phyloP scores from a whole-genome alignment of 1,284 basidiomycete species.

The Blastosporella zonata region DNA sequence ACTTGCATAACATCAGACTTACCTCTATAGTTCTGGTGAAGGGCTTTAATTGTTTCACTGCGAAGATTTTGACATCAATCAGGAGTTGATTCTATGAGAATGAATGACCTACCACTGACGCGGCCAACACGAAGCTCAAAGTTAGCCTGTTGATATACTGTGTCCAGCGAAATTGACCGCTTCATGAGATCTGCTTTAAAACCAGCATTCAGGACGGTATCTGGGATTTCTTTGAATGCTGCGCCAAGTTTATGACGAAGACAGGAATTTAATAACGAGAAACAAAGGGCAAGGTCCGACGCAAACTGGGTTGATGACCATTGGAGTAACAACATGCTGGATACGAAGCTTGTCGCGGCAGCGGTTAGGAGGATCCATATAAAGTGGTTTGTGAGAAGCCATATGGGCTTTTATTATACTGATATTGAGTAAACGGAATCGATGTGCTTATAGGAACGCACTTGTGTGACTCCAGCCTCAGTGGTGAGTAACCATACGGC shows the following conservation, averaged over 20 bases:
- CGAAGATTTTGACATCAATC: constrained; percentile 1
- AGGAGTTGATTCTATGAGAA: neutral
- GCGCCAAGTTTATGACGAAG: constrained; percentile 33
- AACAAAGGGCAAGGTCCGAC: constrained; percentile 35
- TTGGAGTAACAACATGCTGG: constrained; percentile 37
- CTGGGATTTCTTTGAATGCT: constrained; percentile 23
- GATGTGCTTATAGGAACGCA: constrained; percentile 20
- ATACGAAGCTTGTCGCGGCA: constrained; percentile 37
- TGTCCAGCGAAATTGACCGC: constrained; percentile 39
- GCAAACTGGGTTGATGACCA: constrained; percentile 46
- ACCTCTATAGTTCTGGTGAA: constrained; percentile 36
- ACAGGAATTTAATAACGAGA: constrained; percentile 34
- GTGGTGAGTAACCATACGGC: constrained; percentile 46
- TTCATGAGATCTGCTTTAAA: constrained; percentile 33
- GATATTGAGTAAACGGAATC: neutral
- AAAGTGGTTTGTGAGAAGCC: constrained; percentile 32
- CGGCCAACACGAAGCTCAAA: constrained; percentile 48
- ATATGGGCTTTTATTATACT: constrained; percentile 26
- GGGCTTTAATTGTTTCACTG: constrained; percentile 45
- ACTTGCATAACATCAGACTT: neutral
- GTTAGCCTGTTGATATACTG: constrained; percentile 43
- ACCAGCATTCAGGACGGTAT: constrained; percentile 11
- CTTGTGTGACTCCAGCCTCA: constrained; percentile 31
- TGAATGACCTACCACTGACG: constrained; percentile 35
- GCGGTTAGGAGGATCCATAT: constrained; percentile 42